phyloP scores from a whole-genome alignment of 2,329 filamentous ascomycete species.

The Leptosphaerulina australis region DNA sequence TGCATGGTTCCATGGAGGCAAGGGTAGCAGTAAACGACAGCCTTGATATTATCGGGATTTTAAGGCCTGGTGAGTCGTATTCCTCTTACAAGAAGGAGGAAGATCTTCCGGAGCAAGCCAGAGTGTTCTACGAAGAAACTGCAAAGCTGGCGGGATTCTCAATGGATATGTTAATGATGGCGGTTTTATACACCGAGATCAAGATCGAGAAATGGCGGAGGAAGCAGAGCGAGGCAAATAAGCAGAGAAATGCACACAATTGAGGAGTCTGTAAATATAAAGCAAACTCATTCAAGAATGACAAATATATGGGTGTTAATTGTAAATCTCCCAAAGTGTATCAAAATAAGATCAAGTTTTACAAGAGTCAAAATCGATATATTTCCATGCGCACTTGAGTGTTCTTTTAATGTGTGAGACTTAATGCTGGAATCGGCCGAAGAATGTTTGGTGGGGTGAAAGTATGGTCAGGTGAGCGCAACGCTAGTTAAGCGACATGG shows the following conservation, averaged over 20 bases:
- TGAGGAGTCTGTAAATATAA: neutral
- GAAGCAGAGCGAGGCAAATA: slow-evolving; percentile 13
- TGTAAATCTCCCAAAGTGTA: too few species aligned
- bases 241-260: neutral
- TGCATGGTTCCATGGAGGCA: slow-evolving; percentile 52
- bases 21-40: slow-evolving; percentile 48
- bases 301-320: neutral
- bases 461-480: slow-evolving; percentile 1
- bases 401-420: neutral
- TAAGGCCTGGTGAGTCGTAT: slow-evolving; percentile 59
- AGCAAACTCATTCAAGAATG: neutral
- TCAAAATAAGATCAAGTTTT: neutral
- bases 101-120: slow-evolving; percentile 55
- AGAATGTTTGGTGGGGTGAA: slow-evolving; percentile 1
- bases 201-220: slow-evolving; percentile 36
- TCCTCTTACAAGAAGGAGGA: slow-evolving; percentile 55
- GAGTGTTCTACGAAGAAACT: slow-evolving; percentile 58
- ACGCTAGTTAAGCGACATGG: too few species aligned
- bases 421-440: neutral
- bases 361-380: neutral
- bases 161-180: slow-evolving; percentile 57
- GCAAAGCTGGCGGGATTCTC: slow-evolving; percentile 59
- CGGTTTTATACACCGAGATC: slow-evolving; percentile 58
- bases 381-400: neutral
- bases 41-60: slow-evolving; percentile 29